phyloP scores from a whole-genome alignment of 257 asterid species.

The Cinchona pubescens region DNA sequence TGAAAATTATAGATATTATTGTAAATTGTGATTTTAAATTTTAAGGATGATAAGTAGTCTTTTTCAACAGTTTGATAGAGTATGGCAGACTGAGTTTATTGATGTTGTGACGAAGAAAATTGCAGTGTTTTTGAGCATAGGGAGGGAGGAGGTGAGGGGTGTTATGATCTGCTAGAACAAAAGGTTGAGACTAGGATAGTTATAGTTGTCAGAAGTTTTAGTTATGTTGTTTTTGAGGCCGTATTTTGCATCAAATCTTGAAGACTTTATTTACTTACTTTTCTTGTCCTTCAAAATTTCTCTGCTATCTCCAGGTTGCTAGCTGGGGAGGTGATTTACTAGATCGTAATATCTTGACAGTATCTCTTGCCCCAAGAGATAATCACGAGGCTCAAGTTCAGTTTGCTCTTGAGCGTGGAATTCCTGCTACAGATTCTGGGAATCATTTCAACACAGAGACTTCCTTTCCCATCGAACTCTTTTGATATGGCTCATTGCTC shows the following conservation, averaged over 20 bases:
- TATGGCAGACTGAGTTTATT: background rate
- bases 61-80: background rate
- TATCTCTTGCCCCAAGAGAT: conserved; percentile 97
- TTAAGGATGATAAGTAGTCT: background rate
- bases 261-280: background rate
- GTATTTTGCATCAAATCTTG: background rate
- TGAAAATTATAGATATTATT: too few species aligned
- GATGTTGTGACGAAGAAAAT: background rate
- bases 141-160: background rate
- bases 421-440: conserved; percentile 95
- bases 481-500: conserved; percentile 99
- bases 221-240: background rate
- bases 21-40: background rate
- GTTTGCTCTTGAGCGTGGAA: conserved; percentile 96
- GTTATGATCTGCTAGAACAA: background rate
- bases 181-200: background rate
- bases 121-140: background rate
- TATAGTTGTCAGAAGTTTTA: background rate
- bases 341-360: conserved; percentile 79
- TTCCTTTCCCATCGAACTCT: conserved; percentile 93
- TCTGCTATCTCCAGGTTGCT: conserved; percentile 55
- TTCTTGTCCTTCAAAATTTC: background rate
- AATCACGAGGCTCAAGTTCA: conserved; percentile 99
- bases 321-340: conserved; percentile 99
- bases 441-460: conserved; percentile 93